phyloP scores from a whole-genome alignment of 257 asterid genomes.

The Capsicum chinense region DNA sequence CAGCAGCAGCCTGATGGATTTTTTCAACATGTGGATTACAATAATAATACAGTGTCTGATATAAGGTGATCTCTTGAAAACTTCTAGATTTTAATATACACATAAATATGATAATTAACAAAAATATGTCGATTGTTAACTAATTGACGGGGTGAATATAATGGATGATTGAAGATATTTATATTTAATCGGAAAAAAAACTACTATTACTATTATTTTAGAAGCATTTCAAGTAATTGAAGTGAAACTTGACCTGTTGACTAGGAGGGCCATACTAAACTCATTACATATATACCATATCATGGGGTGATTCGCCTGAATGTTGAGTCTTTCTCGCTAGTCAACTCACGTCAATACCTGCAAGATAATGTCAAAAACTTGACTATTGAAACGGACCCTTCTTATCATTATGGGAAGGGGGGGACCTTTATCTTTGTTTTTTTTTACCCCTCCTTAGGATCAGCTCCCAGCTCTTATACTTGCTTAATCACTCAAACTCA shows the following conservation, averaged over 20 bases:
- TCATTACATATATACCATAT: neutral
- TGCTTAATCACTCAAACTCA: too few species aligned
- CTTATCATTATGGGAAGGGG: too few species aligned
- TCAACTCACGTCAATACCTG: neutral
- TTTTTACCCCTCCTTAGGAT: too few species aligned
- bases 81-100: neutral
- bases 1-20: too few species aligned
- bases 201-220: neutral
- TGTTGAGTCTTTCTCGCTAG: neutral
- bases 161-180: neutral
- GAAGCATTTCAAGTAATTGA: neutral
- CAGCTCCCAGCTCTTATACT: too few species aligned
- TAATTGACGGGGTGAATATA: neutral
- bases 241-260: neutral
- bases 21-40: conserved; percentile 32
- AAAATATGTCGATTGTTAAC: neutral
- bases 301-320: neutral
- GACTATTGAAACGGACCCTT: neutral
- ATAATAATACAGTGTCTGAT: conserved; percentile 29
- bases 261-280: neutral
- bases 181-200: neutral
- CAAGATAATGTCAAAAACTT: neutral
- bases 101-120: neutral
- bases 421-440: too few species aligned
- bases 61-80: conserved; percentile 28